Evolutionary conservation across 192 early-diverging fungal genomes (phyloP), one percentile per base, ranked within the genome.

Genomic region (Rhizophlyctis rosea): DNA sequence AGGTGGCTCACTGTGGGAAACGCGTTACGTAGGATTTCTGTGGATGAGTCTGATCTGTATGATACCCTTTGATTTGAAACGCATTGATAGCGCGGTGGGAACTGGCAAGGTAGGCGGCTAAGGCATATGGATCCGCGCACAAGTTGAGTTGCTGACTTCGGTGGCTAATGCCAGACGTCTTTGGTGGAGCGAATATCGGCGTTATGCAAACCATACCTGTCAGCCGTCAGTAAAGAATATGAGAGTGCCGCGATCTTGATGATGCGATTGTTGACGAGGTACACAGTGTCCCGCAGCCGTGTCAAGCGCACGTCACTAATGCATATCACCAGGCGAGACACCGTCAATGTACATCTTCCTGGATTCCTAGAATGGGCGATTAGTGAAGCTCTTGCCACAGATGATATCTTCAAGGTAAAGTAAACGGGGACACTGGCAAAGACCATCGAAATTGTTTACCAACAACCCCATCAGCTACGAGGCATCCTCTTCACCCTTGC

Each of bases 21-120:
- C 81, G 1, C 83, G 91, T 14, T 98, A 91, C 61, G 71, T 94
- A 16, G 73, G 89, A 16, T 66, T 96, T 24, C 80, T 99, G 13
- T 98, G 95, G 94, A 75, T 98, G 14, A 95, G 95, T 7, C 81
- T 97, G n/a, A 80, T 98, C 68, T 85, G 84, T 51, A 96, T 95
- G 90, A 86, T 95, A 32, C 97, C 97, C 3, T 99, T 99, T 72
- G 94, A 98, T 67, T 76, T 99, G 13, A 83, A 79, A 57, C 87
- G 74, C 16, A 82, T 98, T 23, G 96, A 96, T 68, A 92, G 91
- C 60, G 78, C 82, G 57, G 61, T 18, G 47, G 50, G 24, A 58
- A 21, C 3, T 14, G 63, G 61, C 2, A 18, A 21, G 55, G 34
- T 28, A 54, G 18, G 14, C 21, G 44, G 52, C 35, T 2, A 31